Conservation (phyloP, 2,329 filamentous ascomycete species). For the Ramularia endophylla region DNA sequence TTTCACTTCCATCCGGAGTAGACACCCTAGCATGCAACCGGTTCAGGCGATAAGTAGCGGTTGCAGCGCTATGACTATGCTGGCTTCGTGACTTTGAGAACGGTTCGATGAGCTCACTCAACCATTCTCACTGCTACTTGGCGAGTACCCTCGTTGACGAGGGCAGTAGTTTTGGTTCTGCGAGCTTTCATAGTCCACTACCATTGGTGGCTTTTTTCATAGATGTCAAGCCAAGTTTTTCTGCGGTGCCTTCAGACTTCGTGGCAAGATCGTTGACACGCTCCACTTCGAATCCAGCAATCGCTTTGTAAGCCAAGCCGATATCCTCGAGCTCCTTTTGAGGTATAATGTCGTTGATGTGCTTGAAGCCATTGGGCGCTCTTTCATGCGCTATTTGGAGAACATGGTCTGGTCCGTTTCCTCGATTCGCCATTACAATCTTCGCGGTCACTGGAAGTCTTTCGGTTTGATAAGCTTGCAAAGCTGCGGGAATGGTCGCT, state of each 20-base stretch:
- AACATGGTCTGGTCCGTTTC: constrained; percentile 43
- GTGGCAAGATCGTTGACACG: constrained; percentile 38
- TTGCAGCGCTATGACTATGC: no score
- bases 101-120: no score
- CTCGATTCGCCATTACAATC: constrained; percentile 44
- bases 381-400: constrained; percentile 42
- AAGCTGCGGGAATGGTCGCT: constrained; percentile 27
- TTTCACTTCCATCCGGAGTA: no score
- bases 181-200: no score
- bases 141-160: no score
- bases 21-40: no score
- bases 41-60: no score
- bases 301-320: constrained; percentile 30
- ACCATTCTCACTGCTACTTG: no score
- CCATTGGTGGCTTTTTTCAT: constrained; percentile 10
- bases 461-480: constrained; percentile 36
- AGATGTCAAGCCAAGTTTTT: constrained; percentile 19
- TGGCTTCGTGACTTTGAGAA: no score
- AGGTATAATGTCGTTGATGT: constrained; percentile 32
- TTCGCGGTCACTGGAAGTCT: constrained; percentile 40
- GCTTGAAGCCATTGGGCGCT: constrained; percentile 37
- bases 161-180: no score
- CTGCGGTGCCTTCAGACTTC: constrained; percentile 29
- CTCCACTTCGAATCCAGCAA: constrained; percentile 44
- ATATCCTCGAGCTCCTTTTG: constrained; percentile 22